A percentile compares a stretch with the other conserved stretches of the same genome.
These are phyloP conservation scores for Solanum sitiens DNA, from an alignment of 257 asterid species.

Conservation along the genomic window DNA sequence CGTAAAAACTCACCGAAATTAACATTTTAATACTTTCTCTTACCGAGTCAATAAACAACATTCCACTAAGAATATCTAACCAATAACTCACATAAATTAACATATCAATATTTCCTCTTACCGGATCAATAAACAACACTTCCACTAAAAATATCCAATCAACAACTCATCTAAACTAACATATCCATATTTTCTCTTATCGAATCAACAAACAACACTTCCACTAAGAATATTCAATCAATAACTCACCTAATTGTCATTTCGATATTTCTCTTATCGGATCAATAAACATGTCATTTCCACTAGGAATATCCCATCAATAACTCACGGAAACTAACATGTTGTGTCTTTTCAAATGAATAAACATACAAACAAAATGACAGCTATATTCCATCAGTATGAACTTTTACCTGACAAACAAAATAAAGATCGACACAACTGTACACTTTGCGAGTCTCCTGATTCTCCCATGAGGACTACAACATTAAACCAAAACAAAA, in stretches of 20 bases:
- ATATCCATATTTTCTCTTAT: neutral
- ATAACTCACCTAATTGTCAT: neutral
- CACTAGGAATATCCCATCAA: neutral
- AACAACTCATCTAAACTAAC: neutral
- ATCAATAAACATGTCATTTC: neutral
- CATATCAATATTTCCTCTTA: neutral
- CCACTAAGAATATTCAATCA: neutral
- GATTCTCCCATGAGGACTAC: conserved; percentile 96
- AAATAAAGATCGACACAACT: conserved; percentile 91
- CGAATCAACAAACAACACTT: neutral
- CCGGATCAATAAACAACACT: neutral
- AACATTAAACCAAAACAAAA: neutral
- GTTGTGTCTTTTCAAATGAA: neutral
- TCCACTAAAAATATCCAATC: neutral
- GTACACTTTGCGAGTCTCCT: conserved; percentile 67
- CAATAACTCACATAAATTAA: neutral
- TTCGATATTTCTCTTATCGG: neutral
- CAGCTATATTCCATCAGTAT: neutral
- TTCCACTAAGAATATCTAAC: neutral
- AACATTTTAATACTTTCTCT: neutral
- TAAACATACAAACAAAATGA: neutral
- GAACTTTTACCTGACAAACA: conserved; percentile 70
- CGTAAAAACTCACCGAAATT: neutral
- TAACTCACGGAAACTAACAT: neutral
- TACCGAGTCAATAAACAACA: neutral